These are phyloP conservation scores for Neurospora sp. DNA, from an alignment of 495 filamentous ascomycete genomes.

Conservation along the genomic window DNA sequence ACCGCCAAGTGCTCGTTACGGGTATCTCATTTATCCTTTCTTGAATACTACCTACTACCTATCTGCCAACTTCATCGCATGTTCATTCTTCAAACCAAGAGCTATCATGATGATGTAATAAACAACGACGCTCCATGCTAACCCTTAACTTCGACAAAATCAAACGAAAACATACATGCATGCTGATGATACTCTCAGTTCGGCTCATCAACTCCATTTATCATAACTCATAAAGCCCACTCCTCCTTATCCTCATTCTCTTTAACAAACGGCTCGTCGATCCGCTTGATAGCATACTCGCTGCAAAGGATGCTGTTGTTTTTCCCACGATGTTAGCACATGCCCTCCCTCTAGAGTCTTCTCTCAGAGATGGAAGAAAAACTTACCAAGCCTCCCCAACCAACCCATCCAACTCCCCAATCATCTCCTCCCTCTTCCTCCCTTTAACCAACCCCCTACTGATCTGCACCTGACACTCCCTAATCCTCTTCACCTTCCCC, in stretches of 20 bases:
- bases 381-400: slow-evolving; percentile 53
- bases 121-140: not conserved
- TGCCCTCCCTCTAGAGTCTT: not conserved
- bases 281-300: slow-evolving; percentile 84
- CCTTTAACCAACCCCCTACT: slow-evolving; percentile 57
- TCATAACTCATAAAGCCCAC: slow-evolving; percentile 59
- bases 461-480: slow-evolving; percentile 73
- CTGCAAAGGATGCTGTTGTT: slow-evolving; percentile 68
- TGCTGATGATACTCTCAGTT: not conserved
- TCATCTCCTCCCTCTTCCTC: slow-evolving; percentile 64
- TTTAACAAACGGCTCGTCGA: slow-evolving; percentile 83
- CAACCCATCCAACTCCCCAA: slow-evolving; percentile 79
- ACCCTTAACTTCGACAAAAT: not conserved
- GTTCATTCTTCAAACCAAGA: not conserved
- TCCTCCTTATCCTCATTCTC: slow-evolving; percentile 62
- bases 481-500: slow-evolving; percentile 68
- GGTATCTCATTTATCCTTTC: not conserved
- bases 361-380: not conserved
- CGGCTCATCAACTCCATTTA: not conserved
- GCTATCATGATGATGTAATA: not conserved
- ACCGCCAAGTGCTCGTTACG: not conserved
- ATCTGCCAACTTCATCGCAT: not conserved
- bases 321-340: not conserved
- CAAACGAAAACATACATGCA: not conserved
- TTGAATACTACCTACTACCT: not conserved